A percentile compares a stretch with the other conserved stretches of the same genome.
Evolutionary conservation across 2,329 filamentous ascomycete species (phyloP).

Genomic region (Fusarium sp.): DNA sequence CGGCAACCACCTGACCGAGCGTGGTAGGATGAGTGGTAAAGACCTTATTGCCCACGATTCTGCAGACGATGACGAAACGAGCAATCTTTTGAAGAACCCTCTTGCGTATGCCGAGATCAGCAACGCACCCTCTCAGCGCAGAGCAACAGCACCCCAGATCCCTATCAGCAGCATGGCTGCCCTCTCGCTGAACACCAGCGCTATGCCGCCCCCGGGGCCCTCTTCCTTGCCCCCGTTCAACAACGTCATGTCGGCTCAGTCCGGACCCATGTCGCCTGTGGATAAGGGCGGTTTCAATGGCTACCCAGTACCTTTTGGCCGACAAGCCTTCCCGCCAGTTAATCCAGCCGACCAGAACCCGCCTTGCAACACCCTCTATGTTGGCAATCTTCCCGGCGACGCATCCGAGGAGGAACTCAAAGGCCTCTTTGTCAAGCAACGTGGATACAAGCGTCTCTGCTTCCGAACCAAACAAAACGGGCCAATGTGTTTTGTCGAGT

Average conservation of each 20-base stretch:
- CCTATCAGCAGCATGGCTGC: constrained; percentile 75
- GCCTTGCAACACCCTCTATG: constrained; percentile 97
- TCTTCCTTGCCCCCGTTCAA: constrained; percentile 64
- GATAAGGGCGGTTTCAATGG: constrained; percentile 3
- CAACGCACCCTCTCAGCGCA: constrained; percentile 57
- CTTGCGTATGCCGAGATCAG: constrained; percentile 76
- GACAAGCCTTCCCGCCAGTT: constrained; percentile 80
- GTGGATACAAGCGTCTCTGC: constrained; percentile 94
- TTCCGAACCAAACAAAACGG: constrained; percentile 96
- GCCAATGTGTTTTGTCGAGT: constrained; percentile 99
- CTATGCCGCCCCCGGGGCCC: constrained; percentile 58
- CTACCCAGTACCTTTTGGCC: constrained; percentile 61
- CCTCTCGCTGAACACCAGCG: constrained; percentile 77
- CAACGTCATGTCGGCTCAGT: constrained; percentile 54
- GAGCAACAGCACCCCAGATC: constrained; percentile 77
- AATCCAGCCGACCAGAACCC: constrained; percentile 97
- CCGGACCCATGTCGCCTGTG: constrained; percentile 29
- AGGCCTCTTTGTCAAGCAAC: constrained; percentile 89
- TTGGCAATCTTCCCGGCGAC: constrained; percentile 93
- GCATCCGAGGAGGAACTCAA: constrained; percentile 97
- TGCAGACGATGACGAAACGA: constrained; percentile 75
- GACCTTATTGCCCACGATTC: constrained; percentile 76
- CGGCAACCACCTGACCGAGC: constrained; percentile 74
- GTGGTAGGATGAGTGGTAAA: constrained; percentile 72
- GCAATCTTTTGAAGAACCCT: constrained; percentile 76